Conservation (phyloP, 2,329 filamentous ascomycete species). For the Colletotrichum horii region DNA sequence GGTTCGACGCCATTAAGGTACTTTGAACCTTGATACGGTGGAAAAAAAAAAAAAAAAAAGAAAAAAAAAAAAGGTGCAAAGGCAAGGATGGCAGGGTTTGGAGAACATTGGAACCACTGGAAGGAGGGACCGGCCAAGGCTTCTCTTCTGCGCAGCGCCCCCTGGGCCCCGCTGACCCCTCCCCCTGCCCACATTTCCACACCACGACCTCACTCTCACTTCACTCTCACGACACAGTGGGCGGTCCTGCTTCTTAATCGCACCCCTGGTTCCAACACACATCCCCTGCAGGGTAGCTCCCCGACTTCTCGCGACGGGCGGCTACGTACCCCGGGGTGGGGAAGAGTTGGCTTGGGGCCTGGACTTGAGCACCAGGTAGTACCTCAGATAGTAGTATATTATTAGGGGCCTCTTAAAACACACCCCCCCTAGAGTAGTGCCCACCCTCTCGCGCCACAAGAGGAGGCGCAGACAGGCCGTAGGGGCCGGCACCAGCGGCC, state of each 20-base stretch:
- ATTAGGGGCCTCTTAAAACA: too few species aligned
- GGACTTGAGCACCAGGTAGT: neutral
- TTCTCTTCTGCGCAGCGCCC: neutral
- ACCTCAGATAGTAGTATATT: neutral
- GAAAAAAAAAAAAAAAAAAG: neutral
- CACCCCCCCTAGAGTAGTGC: too few species aligned
- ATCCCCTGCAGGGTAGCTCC: conserved; percentile 12
- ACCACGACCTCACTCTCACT: neutral
- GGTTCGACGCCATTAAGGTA: neutral
- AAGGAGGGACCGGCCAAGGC: conserved; percentile 16
- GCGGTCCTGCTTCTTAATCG: neutral
- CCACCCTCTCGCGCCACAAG: too few species aligned
- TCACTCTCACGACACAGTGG: conserved; percentile 3
- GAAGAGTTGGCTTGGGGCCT: neutral
- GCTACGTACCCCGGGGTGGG: conserved; percentile 18
- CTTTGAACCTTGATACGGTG: neutral
- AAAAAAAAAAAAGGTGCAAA: neutral
- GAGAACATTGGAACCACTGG: neutral
- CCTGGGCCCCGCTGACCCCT: neutral
- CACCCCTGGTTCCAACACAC: conserved; percentile 6
- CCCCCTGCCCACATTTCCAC: neutral
- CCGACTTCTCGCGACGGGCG: conserved; percentile 10
- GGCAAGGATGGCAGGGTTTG: conserved; percentile 1
- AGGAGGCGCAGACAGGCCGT: too few species aligned
- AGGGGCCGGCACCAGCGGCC: too few species aligned